Base-by-base conservation (phyloP, 495 filamentous ascomycete species). In the Pyronema domesticum region DNA sequence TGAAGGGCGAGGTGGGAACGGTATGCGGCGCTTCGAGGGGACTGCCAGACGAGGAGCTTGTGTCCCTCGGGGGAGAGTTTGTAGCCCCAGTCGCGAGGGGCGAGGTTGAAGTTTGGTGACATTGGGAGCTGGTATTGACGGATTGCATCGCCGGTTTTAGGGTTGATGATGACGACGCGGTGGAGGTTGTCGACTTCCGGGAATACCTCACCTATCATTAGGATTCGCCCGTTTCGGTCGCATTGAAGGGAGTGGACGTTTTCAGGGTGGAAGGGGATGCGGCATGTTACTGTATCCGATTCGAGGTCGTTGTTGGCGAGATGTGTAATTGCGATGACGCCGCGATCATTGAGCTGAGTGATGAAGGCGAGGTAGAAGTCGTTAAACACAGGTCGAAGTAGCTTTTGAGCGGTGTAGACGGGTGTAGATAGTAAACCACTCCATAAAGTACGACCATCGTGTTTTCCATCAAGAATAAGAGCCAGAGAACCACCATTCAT, bases 381-480 rank as follows among this genome's bases (percentile, higher is more conserved):
- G 42, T 61, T 61, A 36, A 61, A 59, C 9, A 59, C 35, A 4
- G 59, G 59, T 11, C 54, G 56, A 11, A 61, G 46, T 23, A 46
- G 33, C 18, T 44, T 46, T 7, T 53, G 40, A 23, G 14, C 51
- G 39, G 46, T 35, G 44, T 51, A 59, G 23, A 59, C 45, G 14
- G 53, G 34, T 9, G 53, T 56, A 17, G 17, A 54, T 18, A 61
- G 30, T 14, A 53, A 53, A 3, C 49, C 57, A 10, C 51, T 52
- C 59, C 59, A 61, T 23, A 61, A 15, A 10, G 50, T 61, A 17
- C 47, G 37, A 13, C 57, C 57, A 39, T 47, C 34, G 6, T 40
- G 33, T 10, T 51, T 51, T 33, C 55, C 59, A 33, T 53, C 47
- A 6, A 59, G 44, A 45, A 61, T 56, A 8, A 59, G 37, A 30